Evolutionary conservation across 176 grass and related monocot genomes (phyloP).

Genomic region (Triticum dicoccoides): DNA sequence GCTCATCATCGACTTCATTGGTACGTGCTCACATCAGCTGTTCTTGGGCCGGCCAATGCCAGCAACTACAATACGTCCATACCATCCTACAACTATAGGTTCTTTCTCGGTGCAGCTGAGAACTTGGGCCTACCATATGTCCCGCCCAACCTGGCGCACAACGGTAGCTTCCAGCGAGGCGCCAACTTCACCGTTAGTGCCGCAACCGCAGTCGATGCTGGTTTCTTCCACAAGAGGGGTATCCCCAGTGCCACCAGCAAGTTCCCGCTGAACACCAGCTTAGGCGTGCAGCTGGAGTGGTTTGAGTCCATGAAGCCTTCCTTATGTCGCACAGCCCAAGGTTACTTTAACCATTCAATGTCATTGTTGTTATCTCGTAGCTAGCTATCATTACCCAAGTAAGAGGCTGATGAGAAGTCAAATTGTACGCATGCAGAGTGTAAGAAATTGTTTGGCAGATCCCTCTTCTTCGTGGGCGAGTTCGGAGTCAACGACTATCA

Average conservation of each 20-base stretch:
- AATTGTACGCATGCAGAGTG: slow-evolving; percentile 7
- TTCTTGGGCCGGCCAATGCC: no score
- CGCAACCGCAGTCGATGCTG: background rate
- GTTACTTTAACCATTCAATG: background rate
- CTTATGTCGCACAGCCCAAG: background rate
- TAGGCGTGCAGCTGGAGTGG: no score
- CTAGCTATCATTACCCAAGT: background rate
- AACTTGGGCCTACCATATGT: no score
- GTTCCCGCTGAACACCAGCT: background rate
- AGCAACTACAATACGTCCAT: no score
- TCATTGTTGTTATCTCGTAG: no score
- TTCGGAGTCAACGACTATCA: slow-evolving; percentile 37
- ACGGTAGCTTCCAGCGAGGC: background rate
- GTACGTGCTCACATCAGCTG: background rate
- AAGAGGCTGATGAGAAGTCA: background rate
- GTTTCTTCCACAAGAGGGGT: background rate
- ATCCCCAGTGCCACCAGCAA: no score
- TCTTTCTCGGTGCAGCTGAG: no score
- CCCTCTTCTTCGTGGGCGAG: slow-evolving; percentile 25
- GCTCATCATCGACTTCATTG: slow-evolving; percentile 31
- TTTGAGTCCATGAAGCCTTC: no score
- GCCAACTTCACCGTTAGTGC: no score
- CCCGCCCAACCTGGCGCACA: no score
- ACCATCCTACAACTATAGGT: no score
- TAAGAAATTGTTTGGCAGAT: background rate